A percentile compares a stretch with the other conserved stretches of the same genome.
Conservation (phyloP, 208 protist species). For the Naegleria lovaniensis region DNA sequence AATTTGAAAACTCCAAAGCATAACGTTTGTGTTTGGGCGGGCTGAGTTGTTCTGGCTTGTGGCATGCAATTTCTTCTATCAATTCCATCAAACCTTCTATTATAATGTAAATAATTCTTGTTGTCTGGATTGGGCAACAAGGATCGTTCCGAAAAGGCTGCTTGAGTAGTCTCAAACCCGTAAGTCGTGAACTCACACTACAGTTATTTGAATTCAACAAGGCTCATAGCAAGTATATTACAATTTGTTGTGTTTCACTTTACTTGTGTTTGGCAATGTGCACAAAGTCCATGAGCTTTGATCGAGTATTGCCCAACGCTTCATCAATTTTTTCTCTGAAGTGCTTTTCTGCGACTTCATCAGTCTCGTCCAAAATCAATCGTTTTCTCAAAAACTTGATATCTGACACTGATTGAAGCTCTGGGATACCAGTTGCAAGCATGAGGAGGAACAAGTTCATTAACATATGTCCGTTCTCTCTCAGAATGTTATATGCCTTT, state of each 20-base stretch:
- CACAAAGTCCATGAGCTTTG: conserved; percentile 72
- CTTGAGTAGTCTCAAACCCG: no score
- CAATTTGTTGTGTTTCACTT: not conserved
- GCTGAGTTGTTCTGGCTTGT: no score
- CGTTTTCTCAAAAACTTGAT: conserved; percentile 66
- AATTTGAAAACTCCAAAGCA: no score
- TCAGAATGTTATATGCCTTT: conserved; percentile 68
- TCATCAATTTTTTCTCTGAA: conserved; percentile 67
- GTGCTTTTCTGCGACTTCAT: conserved; percentile 59
- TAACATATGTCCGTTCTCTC: conserved; percentile 57
- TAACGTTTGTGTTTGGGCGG: no score
- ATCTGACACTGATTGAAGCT: conserved; percentile 65
- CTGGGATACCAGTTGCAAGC: conserved; percentile 75
- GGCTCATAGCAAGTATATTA: no score
- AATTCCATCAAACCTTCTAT: no score
- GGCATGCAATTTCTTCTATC: no score
- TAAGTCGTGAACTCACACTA: no score
- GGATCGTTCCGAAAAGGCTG: no score
- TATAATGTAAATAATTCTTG: no score
- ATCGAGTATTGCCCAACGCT: conserved; percentile 58
- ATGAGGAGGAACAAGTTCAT: conserved; percentile 78
- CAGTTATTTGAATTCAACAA: no score
- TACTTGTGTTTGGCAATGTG: conserved; percentile 71
- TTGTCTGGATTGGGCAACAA: no score
- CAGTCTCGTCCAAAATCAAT: conserved; percentile 56